Conservation (phyloP, 306 rosid species). For the Rosa rugosa region DNA sequence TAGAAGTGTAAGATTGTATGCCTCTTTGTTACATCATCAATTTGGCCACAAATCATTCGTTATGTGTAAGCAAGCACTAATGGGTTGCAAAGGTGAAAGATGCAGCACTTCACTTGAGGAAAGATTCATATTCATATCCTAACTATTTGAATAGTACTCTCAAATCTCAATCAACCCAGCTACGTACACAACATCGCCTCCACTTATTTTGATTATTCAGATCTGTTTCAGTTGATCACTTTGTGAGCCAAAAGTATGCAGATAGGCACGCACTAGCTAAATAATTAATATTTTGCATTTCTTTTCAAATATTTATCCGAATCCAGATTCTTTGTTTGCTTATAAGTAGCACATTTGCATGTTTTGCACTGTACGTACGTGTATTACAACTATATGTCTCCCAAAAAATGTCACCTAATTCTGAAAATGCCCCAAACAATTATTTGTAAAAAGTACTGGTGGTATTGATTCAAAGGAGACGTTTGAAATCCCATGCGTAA, state of each 20-base stretch:
- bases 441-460: not conserved
- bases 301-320: not conserved
- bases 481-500: not conserved
- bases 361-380: not conserved
- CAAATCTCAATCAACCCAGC: not conserved
- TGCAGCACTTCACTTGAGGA: not conserved
- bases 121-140: not conserved
- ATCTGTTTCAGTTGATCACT: not conserved
- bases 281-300: not conserved
- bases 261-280: not conserved
- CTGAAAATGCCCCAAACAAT: not conserved
- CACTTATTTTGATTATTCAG: not conserved
- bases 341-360: not conserved
- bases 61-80: slow-evolving; percentile 1
- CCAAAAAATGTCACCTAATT: not conserved
- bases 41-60: not conserved
- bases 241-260: not conserved
- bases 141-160: not conserved
- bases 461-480: slow-evolving; percentile 5
- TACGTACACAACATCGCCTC: not conserved
- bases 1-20: too few relatives aligned
- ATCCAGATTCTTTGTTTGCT: not conserved
- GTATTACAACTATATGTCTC: not conserved
- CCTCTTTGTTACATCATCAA: too few relatives aligned
- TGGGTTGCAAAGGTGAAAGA: not conserved